A percentile compares a stretch with the other conserved stretches of the same genome.
phyloP scores from a whole-genome alignment of 495 filamentous ascomycete species.

The Talaromyces stipitatus region DNA sequence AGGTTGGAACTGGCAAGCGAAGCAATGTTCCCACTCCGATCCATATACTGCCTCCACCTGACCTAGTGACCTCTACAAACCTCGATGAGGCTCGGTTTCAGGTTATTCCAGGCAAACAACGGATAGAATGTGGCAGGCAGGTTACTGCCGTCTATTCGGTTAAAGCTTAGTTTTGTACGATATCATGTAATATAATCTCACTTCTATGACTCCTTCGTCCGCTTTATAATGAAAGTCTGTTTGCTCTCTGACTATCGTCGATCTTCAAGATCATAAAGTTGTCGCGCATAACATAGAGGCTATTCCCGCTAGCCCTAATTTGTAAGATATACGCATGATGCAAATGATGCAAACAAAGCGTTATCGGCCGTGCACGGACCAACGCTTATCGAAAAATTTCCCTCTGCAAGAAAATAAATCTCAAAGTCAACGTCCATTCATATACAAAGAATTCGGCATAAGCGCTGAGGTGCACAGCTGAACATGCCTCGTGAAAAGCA shows the following conservation, averaged over 20 bases:
- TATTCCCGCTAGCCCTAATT: too few species aligned
- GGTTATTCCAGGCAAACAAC: constrained; percentile 82
- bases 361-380: constrained; percentile 27
- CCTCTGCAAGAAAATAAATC: constrained; percentile 8
- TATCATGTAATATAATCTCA: constrained; percentile 18
- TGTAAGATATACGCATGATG: too few species aligned
- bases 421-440: neutral
- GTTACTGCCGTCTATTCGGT: constrained; percentile 74
- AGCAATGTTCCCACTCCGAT: constrained; percentile 66
- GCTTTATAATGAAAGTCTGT: neutral
- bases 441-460: neutral
- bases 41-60: constrained; percentile 71
- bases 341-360: constrained; percentile 19
- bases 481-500: constrained; percentile 51
- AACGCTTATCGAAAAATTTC: constrained; percentile 36
- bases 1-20: constrained; percentile 84
- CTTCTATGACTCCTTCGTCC: constrained; percentile 3
- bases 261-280: too few species aligned
- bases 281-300: too few species aligned
- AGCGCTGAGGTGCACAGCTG: neutral
- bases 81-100: constrained; percentile 72
- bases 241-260: too few species aligned
- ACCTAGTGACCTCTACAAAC: constrained; percentile 32
- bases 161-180: neutral
- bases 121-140: constrained; percentile 76